Evolutionary conservation across 2,329 filamentous ascomycete species (phyloP), one percentile per base, ranked within the genome.

Genomic region (Coniosporium tulheliwenetii): DNA sequence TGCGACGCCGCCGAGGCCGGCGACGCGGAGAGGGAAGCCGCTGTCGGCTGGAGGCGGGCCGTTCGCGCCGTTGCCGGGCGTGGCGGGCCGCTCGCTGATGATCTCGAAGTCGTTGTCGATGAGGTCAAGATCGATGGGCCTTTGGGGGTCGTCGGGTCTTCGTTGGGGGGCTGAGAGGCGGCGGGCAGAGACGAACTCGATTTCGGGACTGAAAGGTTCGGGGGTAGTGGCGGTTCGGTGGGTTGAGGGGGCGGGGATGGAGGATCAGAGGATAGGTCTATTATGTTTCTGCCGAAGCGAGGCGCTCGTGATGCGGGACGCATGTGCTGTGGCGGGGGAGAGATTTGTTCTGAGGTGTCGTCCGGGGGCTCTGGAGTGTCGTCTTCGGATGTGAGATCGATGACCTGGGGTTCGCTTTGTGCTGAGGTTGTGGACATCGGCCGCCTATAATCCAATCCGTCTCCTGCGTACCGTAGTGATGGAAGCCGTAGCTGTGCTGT

Each of bases 391-490:
- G 62, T 65, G 36, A 63, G 52, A 45, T 64, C 58, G 39, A 65
- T 60, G 3, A 61, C 46, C 30, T 40, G 30, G 13, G 35, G 44
- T 16, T 40, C 41, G 29, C 31, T 34, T 31, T 19, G 30, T 3
- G 39, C 13, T n/a, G 43, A 44, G 10, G 47, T 44, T 12, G 57
- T 62, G 56, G 63, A 60, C 12, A 62, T 55, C 1, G 73, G 73
- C 44, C 70, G 61, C 43, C 73, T 61, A 45, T 63, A 70, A 46
- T 77, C 73, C 36, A 65, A 58, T 3, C 72, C 71, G 57, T 75
- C 69, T n/a, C 71, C 67, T 10, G 60, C 52, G 46, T 56, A 69
- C 45, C 63, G 58, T 44, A 31, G 41, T 37, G 46, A 57, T 45
- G 49, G 52, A 36, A 48, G 50, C 19, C 19, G 19, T 26, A 26